Conservation (phyloP, 129 eudicot genomes). For the Flaveria sonorensis region DNA sequence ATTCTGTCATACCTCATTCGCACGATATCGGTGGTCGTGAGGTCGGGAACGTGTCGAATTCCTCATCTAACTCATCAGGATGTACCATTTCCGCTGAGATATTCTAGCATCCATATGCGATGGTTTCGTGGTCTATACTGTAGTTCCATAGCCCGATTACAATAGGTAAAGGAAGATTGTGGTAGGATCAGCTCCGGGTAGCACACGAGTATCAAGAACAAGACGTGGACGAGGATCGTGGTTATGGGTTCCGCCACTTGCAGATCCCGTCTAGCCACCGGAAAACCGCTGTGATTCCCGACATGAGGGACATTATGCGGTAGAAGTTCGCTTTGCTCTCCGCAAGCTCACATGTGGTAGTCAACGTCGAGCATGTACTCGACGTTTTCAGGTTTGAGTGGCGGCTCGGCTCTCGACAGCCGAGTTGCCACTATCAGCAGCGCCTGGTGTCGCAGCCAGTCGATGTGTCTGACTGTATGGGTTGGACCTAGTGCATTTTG, state of each 20-base stretch:
- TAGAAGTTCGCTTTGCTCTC: constrained; percentile 83
- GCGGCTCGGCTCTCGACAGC: constrained; percentile 84
- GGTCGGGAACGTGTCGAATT: constrained; percentile 83
- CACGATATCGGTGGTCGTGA: constrained; percentile 51
- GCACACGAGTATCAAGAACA: constrained; percentile 78
- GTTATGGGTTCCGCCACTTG: constrained; percentile 80
- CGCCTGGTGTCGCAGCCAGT: constrained; percentile 93
- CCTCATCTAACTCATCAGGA: constrained; percentile 89
- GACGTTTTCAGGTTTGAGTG: constrained; percentile 68
- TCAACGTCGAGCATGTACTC: constrained; percentile 94
- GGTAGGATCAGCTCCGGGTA: constrained; percentile 88
- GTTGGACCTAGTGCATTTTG: constrained; percentile 86
- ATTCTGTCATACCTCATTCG: constrained; percentile 82
- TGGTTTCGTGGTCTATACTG: constrained; percentile 68
- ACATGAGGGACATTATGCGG: constrained; percentile 70
- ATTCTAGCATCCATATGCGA: constrained; percentile 94
- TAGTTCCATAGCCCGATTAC: constrained; percentile 90
- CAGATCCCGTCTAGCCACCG: constrained; percentile 73
- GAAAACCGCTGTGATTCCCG: constrained; percentile 53
- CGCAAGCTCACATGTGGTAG: constrained; percentile 80
- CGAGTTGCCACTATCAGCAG: constrained; percentile 68
- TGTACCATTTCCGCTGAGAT: constrained; percentile 75
- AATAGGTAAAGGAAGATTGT: constrained; percentile 82
- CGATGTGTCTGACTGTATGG: constrained; percentile 75
- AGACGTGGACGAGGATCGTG: constrained; percentile 68